Evolutionary conservation across 331 rosid species (phyloP), one percentile per base, ranked within the genome.

Genomic region (Erythrophleum ivorense): DNA sequence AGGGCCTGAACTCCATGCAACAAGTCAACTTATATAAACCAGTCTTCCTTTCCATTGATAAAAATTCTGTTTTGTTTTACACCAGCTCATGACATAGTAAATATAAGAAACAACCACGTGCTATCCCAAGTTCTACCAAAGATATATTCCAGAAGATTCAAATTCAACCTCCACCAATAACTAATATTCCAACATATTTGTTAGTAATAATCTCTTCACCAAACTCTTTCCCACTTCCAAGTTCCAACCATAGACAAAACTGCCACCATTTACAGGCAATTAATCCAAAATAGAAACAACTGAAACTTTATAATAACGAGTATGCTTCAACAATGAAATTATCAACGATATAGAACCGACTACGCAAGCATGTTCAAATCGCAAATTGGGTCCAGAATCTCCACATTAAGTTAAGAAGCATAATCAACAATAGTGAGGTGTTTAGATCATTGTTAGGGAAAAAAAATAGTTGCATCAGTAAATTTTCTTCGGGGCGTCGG

Each of bases 221-320:
- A 71, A 85, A 68, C 55, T 5, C 29, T 69, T 45, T 11, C 74
- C 48, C 36, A 4, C 55, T 12, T 69, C 53, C 34, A 21, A 4
- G 38, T 12, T 69, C 53, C 34, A 21, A n/a, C 9, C 3, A 9
- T 68, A 43, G 34, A 67, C 24, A 67, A 67, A 10, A 16, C 33
- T 41, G 10, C n/a, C 33, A 49, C 11, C 66, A 73, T 69, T 69
- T 45, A 41, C 55, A 11, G 79, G 53, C 53, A 55, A 85, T 5
- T 60, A 70, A 81, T 74, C 87, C 80, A 49, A 59, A 18, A 49
- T 31, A 70, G 6, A 82, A 66, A 53, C 31, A 76, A 83, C 34
- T 34, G 54, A 62, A 29, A 40, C 43, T 13, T 57, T 19, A 49
- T 19, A 73, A 41, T n/a, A 40, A 24, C 15, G 11, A 77, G 40